These are phyloP conservation scores for Euclidium syriacum DNA, from an alignment of 345 rosid species.

Conservation along the genomic window DNA sequence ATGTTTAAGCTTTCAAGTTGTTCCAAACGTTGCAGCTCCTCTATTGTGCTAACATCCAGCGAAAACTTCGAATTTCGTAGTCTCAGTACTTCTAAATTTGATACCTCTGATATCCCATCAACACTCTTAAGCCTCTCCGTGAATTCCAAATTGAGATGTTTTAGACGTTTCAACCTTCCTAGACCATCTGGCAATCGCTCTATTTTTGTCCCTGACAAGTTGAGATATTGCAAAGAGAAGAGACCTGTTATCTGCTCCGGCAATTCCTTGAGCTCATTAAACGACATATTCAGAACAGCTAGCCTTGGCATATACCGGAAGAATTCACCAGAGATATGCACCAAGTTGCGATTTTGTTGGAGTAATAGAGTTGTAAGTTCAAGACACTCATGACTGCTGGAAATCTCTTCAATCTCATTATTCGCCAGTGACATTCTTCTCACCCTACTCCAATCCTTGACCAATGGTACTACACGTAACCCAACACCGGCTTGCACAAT, in stretches of 20 bases:
- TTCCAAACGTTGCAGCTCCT: constrained; percentile 11
- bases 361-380: constrained; percentile 28
- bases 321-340: constrained; percentile 9
- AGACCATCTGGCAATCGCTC: constrained; percentile 9
- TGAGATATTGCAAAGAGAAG: constrained; percentile 17
- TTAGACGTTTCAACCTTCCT: not conserved
- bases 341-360: constrained; percentile 16
- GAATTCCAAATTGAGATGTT: constrained; percentile 11
- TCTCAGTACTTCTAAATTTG: not conserved
- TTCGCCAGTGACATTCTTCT: constrained; percentile 25
- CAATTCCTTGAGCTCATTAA: constrained; percentile 5
- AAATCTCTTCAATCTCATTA: constrained; percentile 19
- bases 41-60: not conserved
- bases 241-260: constrained; percentile 14
- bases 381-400: constrained; percentile 13
- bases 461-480: constrained; percentile 7
- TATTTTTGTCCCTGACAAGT: constrained; percentile 6
- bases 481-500: constrained; percentile 1
- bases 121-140: not conserved
- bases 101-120: constrained; percentile 8
- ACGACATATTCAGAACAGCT: constrained; percentile 30
- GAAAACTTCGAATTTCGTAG: not conserved
- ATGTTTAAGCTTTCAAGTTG: not conserved
- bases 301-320: constrained; percentile 27
- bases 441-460: constrained; percentile 11